Evolutionary conservation across 257 asterid genomes (phyloP).

Genomic region (Penstemon eatonii): DNA sequence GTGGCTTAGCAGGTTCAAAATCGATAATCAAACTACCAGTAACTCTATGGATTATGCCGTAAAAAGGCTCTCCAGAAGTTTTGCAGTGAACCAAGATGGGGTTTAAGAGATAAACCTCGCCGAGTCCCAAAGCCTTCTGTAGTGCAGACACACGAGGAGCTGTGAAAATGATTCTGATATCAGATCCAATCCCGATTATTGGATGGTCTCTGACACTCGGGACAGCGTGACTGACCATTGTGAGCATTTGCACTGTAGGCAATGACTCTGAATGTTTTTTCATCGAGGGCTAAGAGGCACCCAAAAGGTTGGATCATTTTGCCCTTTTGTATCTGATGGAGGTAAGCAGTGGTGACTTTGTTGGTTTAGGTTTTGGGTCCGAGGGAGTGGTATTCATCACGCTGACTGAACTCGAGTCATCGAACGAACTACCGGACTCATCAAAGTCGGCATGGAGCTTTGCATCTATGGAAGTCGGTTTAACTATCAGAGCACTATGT

Average conservation of each 20-base stretch:
- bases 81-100: conserved; percentile 89
- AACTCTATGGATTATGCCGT: conserved; percentile 88
- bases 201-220: conserved; percentile 64
- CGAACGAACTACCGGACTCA: conserved; percentile 59
- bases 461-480: conserved; percentile 60
- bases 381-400: conserved; percentile 26
- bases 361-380: conserved; percentile 46
- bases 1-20: conserved; percentile 97
- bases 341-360: conserved; percentile 55
- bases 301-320: conserved; percentile 64
- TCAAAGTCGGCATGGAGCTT: conserved; percentile 59
- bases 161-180: conserved; percentile 49
- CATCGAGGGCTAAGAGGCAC: conserved; percentile 60
- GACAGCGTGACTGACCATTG: conserved; percentile 59
- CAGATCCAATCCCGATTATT: conserved; percentile 58
- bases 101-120: conserved; percentile 84
- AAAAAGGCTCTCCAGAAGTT: conserved; percentile 92
- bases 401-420: conserved; percentile 53
- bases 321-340: conserved; percentile 62
- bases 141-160: conserved; percentile 58
- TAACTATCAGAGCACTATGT: conserved; percentile 52
- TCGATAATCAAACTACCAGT: conserved; percentile 82
- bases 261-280: conserved; percentile 54
- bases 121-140: conserved; percentile 66
- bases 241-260: conserved; percentile 66